These are phyloP conservation scores for Trichoderma pleuroti DNA, from an alignment of 2,329 filamentous ascomycete species.

Conservation along the genomic window DNA sequence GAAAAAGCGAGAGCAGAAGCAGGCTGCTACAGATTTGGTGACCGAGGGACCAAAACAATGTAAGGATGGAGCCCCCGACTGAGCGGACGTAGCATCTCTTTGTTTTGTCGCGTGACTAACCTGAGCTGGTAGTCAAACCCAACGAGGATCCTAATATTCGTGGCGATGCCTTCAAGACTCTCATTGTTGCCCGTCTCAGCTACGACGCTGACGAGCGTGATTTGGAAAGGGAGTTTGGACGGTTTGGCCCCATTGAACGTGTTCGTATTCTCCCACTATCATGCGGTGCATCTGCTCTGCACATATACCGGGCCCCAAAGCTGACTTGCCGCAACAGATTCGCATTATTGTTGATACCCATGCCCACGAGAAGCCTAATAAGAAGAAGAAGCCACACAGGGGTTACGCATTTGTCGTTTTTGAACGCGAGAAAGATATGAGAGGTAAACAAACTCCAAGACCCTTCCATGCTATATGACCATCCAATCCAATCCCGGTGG, in stretches of 20 bases:
- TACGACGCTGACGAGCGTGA: slow-evolving; percentile 89
- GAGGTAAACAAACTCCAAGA: slow-evolving; percentile 67
- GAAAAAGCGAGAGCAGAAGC: slow-evolving; percentile 75
- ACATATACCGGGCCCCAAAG: background rate
- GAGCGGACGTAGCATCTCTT: background rate
- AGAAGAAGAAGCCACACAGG: slow-evolving; percentile 76
- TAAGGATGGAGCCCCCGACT: slow-evolving; percentile 35
- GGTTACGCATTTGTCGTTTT: slow-evolving; percentile 98
- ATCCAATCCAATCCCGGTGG: slow-evolving; percentile 12
- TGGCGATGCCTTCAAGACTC: slow-evolving; percentile 90
- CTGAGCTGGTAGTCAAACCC: slow-evolving; percentile 63
- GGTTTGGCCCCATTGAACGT: slow-evolving; percentile 90
- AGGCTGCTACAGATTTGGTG: slow-evolving; percentile 59
- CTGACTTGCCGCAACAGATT: slow-evolving; percentile 54
- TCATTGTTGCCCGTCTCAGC: slow-evolving; percentile 85
- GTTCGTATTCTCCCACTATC: slow-evolving; percentile 46
- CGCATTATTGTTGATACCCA: slow-evolving; percentile 80
- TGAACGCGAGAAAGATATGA: slow-evolving; percentile 97
- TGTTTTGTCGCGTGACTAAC: slow-evolving; percentile 16
- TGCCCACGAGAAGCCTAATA: slow-evolving; percentile 64
- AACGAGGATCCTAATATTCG: slow-evolving; percentile 81
- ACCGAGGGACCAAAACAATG: slow-evolving; percentile 63
- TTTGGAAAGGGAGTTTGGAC: slow-evolving; percentile 86
- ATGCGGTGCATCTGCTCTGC: background rate
- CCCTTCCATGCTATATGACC: slow-evolving; percentile 23